Base-by-base conservation (phyloP, 2,329 filamentous ascomycete species). In the Orbilia quercus region DNA sequence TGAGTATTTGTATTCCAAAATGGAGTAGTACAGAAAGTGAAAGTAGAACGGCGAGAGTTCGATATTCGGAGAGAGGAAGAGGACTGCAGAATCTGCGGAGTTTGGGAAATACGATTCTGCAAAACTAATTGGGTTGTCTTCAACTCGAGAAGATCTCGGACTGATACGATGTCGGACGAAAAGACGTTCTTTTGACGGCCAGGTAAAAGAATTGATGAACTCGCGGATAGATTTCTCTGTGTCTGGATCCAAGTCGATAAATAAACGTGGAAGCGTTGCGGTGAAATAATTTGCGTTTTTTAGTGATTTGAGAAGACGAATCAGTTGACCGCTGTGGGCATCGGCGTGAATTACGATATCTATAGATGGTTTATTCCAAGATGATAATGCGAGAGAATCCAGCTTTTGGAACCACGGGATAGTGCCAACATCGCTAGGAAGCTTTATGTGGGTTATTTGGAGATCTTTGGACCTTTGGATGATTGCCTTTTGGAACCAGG, bases 101-200 rank as follows among this genome's bases (percentile, higher is more conserved):
- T 83, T 82, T 1, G 95, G 93, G 84, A 92, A 98, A 80, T 96
- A 96, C 0, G 91, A 90, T 81, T 98, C 93, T 3, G 96, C 82
- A 69, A 94, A 42, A 2, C 91, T 22, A 89, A 88, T 14, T 89
- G 83, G 0, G 91, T 89, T 89, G 76, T 93, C 89, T 75, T 90
- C 87, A 45, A 90, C 84, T 4, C 84, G 87, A 74, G 45, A 89
- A 78, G 50, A 83, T 83, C 51, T 85, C 82, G 38, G 84, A 9
- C 86, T 83, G 45, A 97, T 89, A 28, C 91, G 89, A 75, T 91
- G 91, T 23, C 90, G 88, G 16, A 98, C 82, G 0, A 88, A 89
- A 14, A 97, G 81, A 79, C 84, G 83, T 54, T 82, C 84, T 7
- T 80, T 70, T 11, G 88, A 84, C 51, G 91, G 90, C 89, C 91